Base-by-base conservation (phyloP, 2,329 filamentous ascomycete genomes). In the Fusarium haematococcum region DNA sequence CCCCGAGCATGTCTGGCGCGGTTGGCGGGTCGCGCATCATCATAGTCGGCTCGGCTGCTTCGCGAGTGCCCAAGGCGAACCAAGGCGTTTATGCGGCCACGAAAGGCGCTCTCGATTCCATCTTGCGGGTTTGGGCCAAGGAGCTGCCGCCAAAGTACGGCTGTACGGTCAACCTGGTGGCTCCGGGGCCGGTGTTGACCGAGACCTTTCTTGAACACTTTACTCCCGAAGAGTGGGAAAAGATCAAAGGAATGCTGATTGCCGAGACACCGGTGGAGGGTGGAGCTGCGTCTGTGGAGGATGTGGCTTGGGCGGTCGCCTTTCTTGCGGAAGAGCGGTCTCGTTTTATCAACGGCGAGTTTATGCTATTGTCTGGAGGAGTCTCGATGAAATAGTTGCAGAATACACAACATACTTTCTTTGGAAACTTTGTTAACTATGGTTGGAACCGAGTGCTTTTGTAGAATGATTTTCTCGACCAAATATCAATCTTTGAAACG, bases 81-180 rank as follows among this genome's bases (percentile, higher is more conserved):
- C 58, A 67, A 4, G 65, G 65, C 9, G 41, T 63, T 23, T 63
- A 67, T 30, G 65, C 65, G 7, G 58, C 65, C 25, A 62, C 65
- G 3, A 67, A 67, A 8, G 65, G 65, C 14, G 65, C 65, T 20
- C 48, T 67, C 10, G 64, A 62, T 61, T 57, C 64, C 45, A 48
- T 62, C 6, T 23, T 67, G 20, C 64, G 58, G 4, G 64, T 67
- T 41, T 67, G 64, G 64, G 64, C 64, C 20, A 30, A 25, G 14
- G 64, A 67, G 60, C 60, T 70, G 11, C 68, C 68, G 48, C 68
- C 68, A 16, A 70, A 70, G 16, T 70, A 70, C 45, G 68, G 68
- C 10, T 70, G 68, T 57, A 70, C 68, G 10, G 68, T 70, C 41
- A 70, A 70, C 41, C 37, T 65, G 63, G 68, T 70, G 54, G 67